Conservation (phyloP, 163 green algal genomes). For the Coccomyxa subellipsoidea region DNA sequence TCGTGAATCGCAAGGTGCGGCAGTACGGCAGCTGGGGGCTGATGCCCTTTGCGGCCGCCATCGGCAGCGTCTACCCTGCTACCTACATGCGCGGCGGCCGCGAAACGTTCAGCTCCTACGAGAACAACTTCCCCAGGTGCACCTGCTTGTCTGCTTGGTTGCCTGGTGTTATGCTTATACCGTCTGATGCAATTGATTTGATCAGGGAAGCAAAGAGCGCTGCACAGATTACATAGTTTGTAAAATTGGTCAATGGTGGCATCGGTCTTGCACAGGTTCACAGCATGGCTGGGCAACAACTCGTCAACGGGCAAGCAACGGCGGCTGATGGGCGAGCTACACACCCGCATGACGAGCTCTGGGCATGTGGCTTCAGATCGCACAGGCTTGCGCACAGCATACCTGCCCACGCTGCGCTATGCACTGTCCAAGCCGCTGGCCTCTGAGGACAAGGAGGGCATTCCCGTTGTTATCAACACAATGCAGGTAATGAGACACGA, state of each 20-base stretch:
- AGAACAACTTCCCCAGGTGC: slow-evolving; percentile 81
- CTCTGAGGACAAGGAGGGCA: slow-evolving; percentile 27
- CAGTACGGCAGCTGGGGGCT: slow-evolving; percentile 84
- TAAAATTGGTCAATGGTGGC: too few relatives aligned
- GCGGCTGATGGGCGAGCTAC: slow-evolving; percentile 85
- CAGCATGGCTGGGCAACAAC: slow-evolving; percentile 89
- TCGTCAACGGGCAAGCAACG: slow-evolving; percentile 79
- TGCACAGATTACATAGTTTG: too few relatives aligned
- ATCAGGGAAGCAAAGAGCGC: too few relatives aligned
- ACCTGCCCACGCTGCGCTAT: slow-evolving; percentile 65
- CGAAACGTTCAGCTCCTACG: slow-evolving; percentile 56
- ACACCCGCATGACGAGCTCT: slow-evolving; percentile 68
- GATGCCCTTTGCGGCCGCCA: slow-evolving; percentile 69
- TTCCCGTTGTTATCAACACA: slow-evolving; percentile 16
- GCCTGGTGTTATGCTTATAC: too few relatives aligned
- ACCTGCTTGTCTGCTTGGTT: too few relatives aligned
- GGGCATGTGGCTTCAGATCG: slow-evolving; percentile 34
- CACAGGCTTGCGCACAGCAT: slow-evolving; percentile 55
- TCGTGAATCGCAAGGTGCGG: slow-evolving; percentile 71
- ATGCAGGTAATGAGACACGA: too few relatives aligned
- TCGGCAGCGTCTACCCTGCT: slow-evolving; percentile 73
- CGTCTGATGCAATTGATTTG: too few relatives aligned
- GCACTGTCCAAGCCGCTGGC: slow-evolving; percentile 53
- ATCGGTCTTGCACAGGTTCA: slow-evolving; percentile 72
- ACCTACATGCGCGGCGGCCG: slow-evolving; percentile 72